Evolutionary conservation across 2,329 filamentous ascomycete species (phyloP), one percentile per base, ranked within the genome.

Genomic region (Exophiala oligosperma): DNA sequence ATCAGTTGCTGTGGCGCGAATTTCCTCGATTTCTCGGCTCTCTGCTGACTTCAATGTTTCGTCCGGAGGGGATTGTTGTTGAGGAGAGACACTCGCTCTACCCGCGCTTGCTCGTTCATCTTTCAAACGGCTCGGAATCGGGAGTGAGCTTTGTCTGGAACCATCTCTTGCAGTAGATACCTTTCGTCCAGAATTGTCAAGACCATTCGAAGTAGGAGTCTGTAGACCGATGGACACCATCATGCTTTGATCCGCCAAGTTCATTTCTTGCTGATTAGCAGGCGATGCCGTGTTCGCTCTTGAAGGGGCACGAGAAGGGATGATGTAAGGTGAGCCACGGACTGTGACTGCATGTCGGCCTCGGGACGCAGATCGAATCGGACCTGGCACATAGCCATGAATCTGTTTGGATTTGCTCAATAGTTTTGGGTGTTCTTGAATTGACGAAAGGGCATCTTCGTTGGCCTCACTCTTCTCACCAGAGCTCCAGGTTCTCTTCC

Each of bases 311-410:
- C 52, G 51, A 17, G 54, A 41, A 23, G 60, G 50, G 29, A 59
- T 54, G 7, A 54, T 59, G 52, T 62, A 64, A 12, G 64, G 64
- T 26, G 62, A 64, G 7, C 64, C 62, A 50, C 58, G 49, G 37
- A 41, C 56, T 23, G 64, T 61, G 21, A 64, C 62, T 14, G 47
- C 59, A 29, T 57, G 49, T 11, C 60, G 60, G 40, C 53, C 54
- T 40, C 47, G 57, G 14, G 62, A 64, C 23, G 44, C 38, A 2
- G 60, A 52, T 23, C 60, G 62, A 40, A 60, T 35, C 14, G 59
- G 59, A n/a, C 52, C 9, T 35, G 32, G 32, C 2, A 6, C 59
- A 8, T 29, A 52, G 29, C 41, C 47, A 41, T 49, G 40, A 6
- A 23, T 17, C 9, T 53, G 49, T 46, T 44, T 56, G 4, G 37